Evolutionary conservation across 805 yeast species (phyloP), one percentile per base, ranked within the genome.

Genomic region (Kuraishia ogatae): DNA sequence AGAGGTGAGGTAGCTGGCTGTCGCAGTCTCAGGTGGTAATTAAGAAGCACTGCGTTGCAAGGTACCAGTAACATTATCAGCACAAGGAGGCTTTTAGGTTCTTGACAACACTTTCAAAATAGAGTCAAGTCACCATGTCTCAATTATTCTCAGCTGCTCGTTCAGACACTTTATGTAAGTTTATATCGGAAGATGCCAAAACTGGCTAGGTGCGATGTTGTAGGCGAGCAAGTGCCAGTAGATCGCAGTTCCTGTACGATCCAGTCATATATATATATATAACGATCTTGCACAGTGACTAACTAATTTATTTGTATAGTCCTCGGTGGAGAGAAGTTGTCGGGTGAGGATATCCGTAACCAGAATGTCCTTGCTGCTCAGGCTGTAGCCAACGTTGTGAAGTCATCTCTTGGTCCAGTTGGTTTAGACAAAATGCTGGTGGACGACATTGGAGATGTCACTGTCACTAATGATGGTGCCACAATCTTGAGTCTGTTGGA

Each of bases 381-480:
- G 66, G 85, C 91, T 2, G 89, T 87, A 51, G 89, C 94, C 61
- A 87, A 87, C 65, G 91, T 77, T 50, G 92, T 88, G 59, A 92
- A 92, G 70, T 85, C 97, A 15, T 92, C 98, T 1, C 76, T 94
- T 56, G 99, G 99, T 3, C 99, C 99, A 8, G 98, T 94, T 39
- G 99, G 99, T 26, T 78, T 94, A 54, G 99, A 94, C 74, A 94
- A 94, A 75, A 94, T 94, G 97, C 79, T 94, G 51, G 99, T 94
- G 47, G 99, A 94, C 71, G 99, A 94, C 66, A 96, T 94, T 72
- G 99, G 99, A 60, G 99, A 96, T 72, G 97, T 94, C 50, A 92
- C 97, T 5, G 97, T 94, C 53, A 94, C 99, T 50, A 94, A 94
- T 72, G 99, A 94, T 71, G 99, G 99, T 61, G 99, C 99, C 57